A percentile compares a stretch with the other conserved stretches of the same genome.
These are phyloP conservation scores for Amphicarpaea edgeworthii DNA, from an alignment of 306 rosid species.

Conservation along the genomic window DNA sequence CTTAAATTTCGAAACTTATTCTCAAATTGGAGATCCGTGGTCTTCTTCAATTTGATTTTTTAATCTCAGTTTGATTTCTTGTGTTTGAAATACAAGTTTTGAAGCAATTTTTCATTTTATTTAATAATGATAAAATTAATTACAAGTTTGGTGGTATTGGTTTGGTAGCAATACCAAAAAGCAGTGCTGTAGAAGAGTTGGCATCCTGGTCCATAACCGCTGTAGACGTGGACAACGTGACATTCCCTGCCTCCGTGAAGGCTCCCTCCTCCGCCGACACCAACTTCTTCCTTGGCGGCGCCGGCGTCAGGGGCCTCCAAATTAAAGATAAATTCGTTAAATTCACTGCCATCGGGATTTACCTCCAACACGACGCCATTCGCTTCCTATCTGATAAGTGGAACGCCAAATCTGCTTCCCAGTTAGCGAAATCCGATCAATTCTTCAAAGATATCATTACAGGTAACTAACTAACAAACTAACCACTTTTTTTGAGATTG, in stretches of 20 bases:
- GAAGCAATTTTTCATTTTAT: no score
- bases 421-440: constrained; percentile 61
- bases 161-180: constrained; percentile 9
- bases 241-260: constrained; percentile 36
- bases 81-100: no score
- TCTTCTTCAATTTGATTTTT: no score
- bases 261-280: constrained; percentile 34
- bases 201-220: constrained; percentile 13
- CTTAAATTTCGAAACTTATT: no score
- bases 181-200: no score
- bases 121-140: no score
- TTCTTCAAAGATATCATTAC: constrained; percentile 80
- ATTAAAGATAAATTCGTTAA: constrained; percentile 72
- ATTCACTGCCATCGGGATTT: constrained; percentile 85
- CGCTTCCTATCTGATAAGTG: constrained; percentile 69
- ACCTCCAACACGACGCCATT: constrained; percentile 65
- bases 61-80: no score
- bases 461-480: constrained; percentile 45
- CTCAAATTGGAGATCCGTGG: no score
- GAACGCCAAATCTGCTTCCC: constrained; percentile 59
- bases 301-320: constrained; percentile 75
- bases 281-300: constrained; percentile 58
- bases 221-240: constrained; percentile 34
- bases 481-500: background rate
- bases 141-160: background rate